A percentile compares a stretch with the other conserved stretches of the same genome.
Evolutionary conservation across 2,329 filamentous ascomycete species (phyloP).

Genomic region (Phialophora chinensis): DNA sequence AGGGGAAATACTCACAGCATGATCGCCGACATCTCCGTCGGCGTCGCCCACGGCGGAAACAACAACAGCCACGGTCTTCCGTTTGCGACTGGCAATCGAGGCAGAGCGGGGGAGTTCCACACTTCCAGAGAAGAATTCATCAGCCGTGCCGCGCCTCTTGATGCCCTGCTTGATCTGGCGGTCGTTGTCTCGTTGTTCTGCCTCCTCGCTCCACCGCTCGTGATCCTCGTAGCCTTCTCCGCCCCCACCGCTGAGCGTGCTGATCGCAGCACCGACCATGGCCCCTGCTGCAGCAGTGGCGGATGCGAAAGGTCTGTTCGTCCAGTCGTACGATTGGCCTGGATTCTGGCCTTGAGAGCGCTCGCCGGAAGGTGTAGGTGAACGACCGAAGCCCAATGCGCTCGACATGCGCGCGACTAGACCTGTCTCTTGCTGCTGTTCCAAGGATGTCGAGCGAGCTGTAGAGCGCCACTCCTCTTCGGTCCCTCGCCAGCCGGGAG

Average conservation of each 20-base stretch:
- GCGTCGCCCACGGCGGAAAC: conserved; percentile 77
- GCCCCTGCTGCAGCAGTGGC: conserved; percentile 83
- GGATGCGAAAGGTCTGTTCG: conserved; percentile 78
- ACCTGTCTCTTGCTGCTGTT: conserved; percentile 56
- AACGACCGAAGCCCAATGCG: conserved; percentile 63
- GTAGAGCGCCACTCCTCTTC: conserved; percentile 45
- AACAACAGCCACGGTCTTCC: conserved; percentile 84
- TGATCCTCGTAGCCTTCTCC: conserved; percentile 81
- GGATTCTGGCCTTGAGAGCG: conserved; percentile 56
- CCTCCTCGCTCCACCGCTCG: conserved; percentile 91
- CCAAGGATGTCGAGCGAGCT: conserved; percentile 41
- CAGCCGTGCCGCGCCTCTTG: conserved; percentile 42
- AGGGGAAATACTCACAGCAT: conserved; percentile 71
- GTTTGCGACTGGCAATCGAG: conserved; percentile 47
- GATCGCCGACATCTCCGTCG: conserved; percentile 68
- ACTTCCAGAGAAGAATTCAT: conserved; percentile 40
- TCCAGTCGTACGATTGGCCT: conserved; percentile 86
- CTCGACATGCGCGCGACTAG: conserved; percentile 81
- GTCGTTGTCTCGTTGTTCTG: conserved; percentile 65
- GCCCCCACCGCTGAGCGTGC: conserved; percentile 83
- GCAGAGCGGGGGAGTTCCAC: conserved; percentile 32
- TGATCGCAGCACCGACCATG: conserved; percentile 79
- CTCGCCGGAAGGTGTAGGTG: conserved; percentile 68
- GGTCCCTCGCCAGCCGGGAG: conserved; percentile 41
- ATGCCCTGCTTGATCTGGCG: conserved; percentile 39